Evolutionary conservation across 306 rosid genomes (phyloP).

Genomic region (Amphicarpaea edgeworthii): DNA sequence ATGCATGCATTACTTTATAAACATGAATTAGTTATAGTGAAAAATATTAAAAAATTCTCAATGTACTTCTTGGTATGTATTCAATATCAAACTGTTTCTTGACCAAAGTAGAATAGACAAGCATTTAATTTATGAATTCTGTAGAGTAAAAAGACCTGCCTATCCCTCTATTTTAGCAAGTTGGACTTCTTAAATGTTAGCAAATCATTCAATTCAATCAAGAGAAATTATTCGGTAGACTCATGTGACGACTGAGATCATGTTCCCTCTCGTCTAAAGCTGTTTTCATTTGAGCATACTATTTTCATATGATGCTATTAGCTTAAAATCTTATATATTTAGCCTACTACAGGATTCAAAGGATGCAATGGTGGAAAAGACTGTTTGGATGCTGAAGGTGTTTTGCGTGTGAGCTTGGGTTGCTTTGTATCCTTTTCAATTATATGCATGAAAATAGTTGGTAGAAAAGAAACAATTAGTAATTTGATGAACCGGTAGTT

Average conservation of each 20-base stretch:
- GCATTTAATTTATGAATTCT: slow-evolving; percentile 1
- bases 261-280: slow-evolving; percentile 31
- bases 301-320: slow-evolving; percentile 14
- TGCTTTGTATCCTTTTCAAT: slow-evolving; percentile 88
- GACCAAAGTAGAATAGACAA: slow-evolving; percentile 24
- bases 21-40: slow-evolving; percentile 8
- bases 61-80: slow-evolving; percentile 8
- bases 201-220: slow-evolving; percentile 12
- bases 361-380: slow-evolving; percentile 85
- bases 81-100: slow-evolving; percentile 11
- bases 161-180: slow-evolving; percentile 1
- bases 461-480: neutral
- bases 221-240: slow-evolving; percentile 8
- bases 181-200: slow-evolving; percentile 6
- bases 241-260: slow-evolving; percentile 2
- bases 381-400: slow-evolving; percentile 97
- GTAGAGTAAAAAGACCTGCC: neutral
- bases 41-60: slow-evolving; percentile 10
- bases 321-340: slow-evolving; percentile 31
- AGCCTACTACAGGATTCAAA: slow-evolving; percentile 65
- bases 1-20: slow-evolving; percentile 27
- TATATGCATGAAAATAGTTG: slow-evolving; percentile 21
- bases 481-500: slow-evolving; percentile 16
- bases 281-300: neutral
- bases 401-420: slow-evolving; percentile 94